These are phyloP conservation scores for Raphanus sativus DNA, from an alignment of 345 rosid species.

Conservation along the genomic window DNA sequence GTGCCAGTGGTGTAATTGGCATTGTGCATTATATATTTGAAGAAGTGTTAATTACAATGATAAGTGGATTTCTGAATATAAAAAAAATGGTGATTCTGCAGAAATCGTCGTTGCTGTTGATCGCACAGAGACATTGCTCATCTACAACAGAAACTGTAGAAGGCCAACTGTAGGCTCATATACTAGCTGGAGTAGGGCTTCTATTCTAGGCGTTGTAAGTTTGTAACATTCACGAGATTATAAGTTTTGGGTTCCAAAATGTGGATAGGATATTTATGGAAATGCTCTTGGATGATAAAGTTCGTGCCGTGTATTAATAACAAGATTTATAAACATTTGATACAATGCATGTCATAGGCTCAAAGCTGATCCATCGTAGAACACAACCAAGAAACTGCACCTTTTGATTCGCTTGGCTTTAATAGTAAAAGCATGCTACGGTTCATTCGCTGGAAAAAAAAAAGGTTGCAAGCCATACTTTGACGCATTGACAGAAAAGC, in stretches of 20 bases:
- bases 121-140: slow-evolving; percentile 51
- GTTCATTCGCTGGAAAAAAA: too few relatives aligned
- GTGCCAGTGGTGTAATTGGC: slow-evolving; percentile 1
- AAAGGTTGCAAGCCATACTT: too few relatives aligned
- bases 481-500: too few relatives aligned
- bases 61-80: slow-evolving; percentile 3
- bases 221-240: slow-evolving; percentile 19
- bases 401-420: too few relatives aligned
- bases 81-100: slow-evolving; percentile 40
- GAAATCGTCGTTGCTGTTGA: slow-evolving; percentile 59
- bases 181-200: not conserved
- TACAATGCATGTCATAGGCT: not conserved
- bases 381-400: not conserved
- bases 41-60: not conserved
- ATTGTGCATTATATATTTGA: not conserved
- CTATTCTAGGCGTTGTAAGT: not conserved
- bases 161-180: slow-evolving; percentile 20
- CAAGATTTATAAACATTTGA: not conserved
- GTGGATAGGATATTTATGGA: not conserved
- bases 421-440: too few relatives aligned
- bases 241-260: not conserved
- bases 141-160: slow-evolving; percentile 33
- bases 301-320: not conserved
- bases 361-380: not conserved
- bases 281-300: slow-evolving; percentile 1